Percentiles rank a stretch among this genome's conserved stretches.
Evolutionary conservation across 2,329 filamentous ascomycete species (phyloP).

Genomic region (Epichloe typhina): DNA sequence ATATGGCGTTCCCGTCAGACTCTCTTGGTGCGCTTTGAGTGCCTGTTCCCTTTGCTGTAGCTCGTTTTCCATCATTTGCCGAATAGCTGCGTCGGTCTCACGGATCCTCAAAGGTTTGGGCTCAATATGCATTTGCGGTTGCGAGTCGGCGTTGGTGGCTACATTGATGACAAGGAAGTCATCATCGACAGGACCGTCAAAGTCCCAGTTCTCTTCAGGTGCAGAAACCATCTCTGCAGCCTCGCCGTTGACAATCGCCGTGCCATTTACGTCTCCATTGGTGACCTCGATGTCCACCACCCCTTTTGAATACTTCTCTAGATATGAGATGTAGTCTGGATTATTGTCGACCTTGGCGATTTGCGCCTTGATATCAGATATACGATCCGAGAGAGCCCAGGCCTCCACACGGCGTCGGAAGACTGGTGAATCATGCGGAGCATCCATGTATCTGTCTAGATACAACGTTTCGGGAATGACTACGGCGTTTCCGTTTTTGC

Average conservation of each 20-base stretch:
- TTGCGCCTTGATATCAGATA: constrained; percentile 40
- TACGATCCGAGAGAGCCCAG: constrained; percentile 60
- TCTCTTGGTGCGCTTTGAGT: constrained; percentile 23
- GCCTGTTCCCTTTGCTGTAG: constrained; percentile 15
- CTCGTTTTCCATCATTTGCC: constrained; percentile 34
- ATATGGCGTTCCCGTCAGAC: constrained; percentile 56
- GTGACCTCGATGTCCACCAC: constrained; percentile 8
- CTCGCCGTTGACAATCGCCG: background rate
- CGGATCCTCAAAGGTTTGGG: constrained; percentile 11
- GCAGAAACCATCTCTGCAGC: background rate
- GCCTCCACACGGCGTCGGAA: constrained; percentile 52
- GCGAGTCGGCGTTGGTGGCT: background rate
- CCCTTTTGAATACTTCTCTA: constrained; percentile 14
- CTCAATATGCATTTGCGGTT: background rate
- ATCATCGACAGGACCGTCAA: constrained; percentile 25
- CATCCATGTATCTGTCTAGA: constrained; percentile 77
- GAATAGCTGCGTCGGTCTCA: constrained; percentile 16
- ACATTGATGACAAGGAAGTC: constrained; percentile 20
- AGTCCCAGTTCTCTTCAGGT: constrained; percentile 21
- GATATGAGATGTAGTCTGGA: constrained; percentile 14
- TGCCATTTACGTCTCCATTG: background rate
- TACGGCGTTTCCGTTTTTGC: constrained; percentile 67
- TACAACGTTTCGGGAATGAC: constrained; percentile 71
- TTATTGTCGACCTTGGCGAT: constrained; percentile 15
- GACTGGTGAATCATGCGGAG: constrained; percentile 43